These are phyloP conservation scores for Delonix regia DNA, from an alignment of 306 rosid genomes.

Conservation along the genomic window DNA sequence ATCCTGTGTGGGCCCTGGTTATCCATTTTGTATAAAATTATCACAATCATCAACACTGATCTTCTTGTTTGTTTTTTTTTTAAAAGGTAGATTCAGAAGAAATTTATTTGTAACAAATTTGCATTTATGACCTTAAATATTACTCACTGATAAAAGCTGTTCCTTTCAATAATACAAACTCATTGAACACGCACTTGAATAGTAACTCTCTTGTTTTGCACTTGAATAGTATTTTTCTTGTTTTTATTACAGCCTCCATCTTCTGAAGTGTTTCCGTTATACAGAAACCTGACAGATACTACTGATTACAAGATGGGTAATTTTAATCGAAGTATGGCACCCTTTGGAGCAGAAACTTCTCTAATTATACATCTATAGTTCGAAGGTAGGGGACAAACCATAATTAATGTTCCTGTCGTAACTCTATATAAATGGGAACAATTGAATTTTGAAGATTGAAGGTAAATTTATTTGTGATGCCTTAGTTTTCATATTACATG, in stretches of 20 bases:
- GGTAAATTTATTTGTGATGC: not conserved
- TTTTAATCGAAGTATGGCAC: not conserved
- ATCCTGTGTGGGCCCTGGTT: slow-evolving; percentile 53
- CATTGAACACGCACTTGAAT: not conserved
- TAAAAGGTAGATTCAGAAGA: not conserved
- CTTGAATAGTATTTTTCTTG: not conserved
- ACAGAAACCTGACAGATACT: not conserved
- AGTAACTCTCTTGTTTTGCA: not conserved
- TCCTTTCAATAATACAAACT: not conserved
- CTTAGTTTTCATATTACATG: not conserved
- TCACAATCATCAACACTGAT: not conserved
- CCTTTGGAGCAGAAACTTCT: not conserved
- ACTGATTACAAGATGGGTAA: not conserved
- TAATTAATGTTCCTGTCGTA: no score
- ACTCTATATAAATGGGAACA: not conserved
- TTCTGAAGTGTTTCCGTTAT: not conserved
- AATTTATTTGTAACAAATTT: not conserved
- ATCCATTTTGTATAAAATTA: slow-evolving; percentile 47
- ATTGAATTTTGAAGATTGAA: not conserved
- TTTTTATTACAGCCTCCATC: not conserved
- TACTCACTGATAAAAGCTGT: not conserved
- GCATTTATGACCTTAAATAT: not conserved
- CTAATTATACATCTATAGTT: not conserved
- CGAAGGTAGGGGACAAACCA: not conserved
- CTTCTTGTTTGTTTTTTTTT: no score